Conservation (phyloP, 169 alveolate species). For the Toxoplasma gondii region DNA sequence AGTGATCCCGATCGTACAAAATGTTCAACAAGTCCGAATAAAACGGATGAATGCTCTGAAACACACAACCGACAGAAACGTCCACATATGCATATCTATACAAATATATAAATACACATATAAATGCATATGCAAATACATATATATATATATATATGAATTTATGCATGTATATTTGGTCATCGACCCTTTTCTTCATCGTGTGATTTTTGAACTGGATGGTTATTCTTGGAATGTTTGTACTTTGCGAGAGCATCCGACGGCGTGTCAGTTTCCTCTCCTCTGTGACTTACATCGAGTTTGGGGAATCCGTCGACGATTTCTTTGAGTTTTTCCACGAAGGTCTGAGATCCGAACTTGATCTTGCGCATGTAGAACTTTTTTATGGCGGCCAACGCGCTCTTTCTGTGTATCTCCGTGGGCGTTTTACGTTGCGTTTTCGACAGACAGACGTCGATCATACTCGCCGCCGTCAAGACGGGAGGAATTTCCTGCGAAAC, state of each 20-base stretch:
- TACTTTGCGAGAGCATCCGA: background rate
- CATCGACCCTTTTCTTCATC: background rate
- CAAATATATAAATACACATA: background rate
- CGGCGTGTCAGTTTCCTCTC: background rate
- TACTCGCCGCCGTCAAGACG: constrained; percentile 64
- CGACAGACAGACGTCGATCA: constrained; percentile 87
- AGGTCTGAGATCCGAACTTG: constrained; percentile 94
- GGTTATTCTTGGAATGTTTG: background rate
- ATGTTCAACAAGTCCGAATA: constrained; percentile 98
- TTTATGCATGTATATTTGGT: background rate
- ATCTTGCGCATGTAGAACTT: constrained; percentile 99
- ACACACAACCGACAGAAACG: background rate
- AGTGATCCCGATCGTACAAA: constrained; percentile 99
- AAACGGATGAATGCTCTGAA: constrained; percentile 98
- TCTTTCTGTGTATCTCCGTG: constrained; percentile 98
- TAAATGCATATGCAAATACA: background rate
- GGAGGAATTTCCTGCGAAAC: constrained; percentile 66
- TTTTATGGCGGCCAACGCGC: constrained; percentile 97
- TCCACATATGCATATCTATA: background rate
- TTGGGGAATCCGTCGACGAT: constrained; percentile 96
- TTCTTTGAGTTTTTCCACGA: constrained; percentile 93
- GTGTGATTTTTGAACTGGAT: background rate
- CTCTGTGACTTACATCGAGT: constrained; percentile 86
- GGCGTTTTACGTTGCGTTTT: constrained; percentile 99
- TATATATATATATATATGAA: background rate